Evolutionary conservation across 306 rosid species (phyloP).

Genomic region (Lithocarpus polystachyus): DNA sequence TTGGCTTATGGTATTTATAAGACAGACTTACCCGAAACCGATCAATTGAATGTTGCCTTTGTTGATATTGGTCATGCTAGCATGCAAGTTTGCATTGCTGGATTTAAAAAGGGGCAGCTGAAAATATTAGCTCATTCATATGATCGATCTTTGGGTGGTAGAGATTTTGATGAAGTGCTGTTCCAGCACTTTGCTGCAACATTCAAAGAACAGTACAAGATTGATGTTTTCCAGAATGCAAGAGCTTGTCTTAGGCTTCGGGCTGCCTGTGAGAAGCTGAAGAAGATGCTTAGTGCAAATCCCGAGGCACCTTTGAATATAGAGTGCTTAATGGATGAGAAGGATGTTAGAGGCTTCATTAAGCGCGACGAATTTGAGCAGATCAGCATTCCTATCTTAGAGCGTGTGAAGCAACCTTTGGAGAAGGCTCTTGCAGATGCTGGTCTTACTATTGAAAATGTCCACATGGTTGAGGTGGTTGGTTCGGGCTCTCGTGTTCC

Average conservation of each 20-base stretch:
- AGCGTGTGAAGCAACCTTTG: slow-evolving; percentile 81
- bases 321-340: slow-evolving; percentile 96
- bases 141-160: slow-evolving; percentile 88
- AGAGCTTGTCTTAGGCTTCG: slow-evolving; percentile 83
- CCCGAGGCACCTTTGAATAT: slow-evolving; percentile 87
- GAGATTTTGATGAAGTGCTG: slow-evolving; percentile 87
- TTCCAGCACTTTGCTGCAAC: slow-evolving; percentile 76
- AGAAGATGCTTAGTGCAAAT: slow-evolving; percentile 94
- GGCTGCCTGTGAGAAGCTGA: slow-evolving; percentile 86
- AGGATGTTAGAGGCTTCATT: slow-evolving; percentile 79
- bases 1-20: slow-evolving; percentile 95
- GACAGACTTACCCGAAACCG: slow-evolving; percentile 87
- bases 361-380: slow-evolving; percentile 94
- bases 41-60: slow-evolving; percentile 82
- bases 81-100: slow-evolving; percentile 98
- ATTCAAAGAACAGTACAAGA: slow-evolving; percentile 79
- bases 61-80: slow-evolving; percentile 93
- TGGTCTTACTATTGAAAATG: slow-evolving; percentile 60
- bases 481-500: slow-evolving; percentile 99
- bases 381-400: slow-evolving; percentile 73
- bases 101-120: slow-evolving; percentile 86
- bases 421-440: slow-evolving; percentile 90
- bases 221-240: slow-evolving; percentile 80
- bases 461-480: slow-evolving; percentile 83
- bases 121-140: slow-evolving; percentile 76